Conservation (phyloP, 768 basidiomycete genomes). For the Termitomyces bulborhizus region DNA sequence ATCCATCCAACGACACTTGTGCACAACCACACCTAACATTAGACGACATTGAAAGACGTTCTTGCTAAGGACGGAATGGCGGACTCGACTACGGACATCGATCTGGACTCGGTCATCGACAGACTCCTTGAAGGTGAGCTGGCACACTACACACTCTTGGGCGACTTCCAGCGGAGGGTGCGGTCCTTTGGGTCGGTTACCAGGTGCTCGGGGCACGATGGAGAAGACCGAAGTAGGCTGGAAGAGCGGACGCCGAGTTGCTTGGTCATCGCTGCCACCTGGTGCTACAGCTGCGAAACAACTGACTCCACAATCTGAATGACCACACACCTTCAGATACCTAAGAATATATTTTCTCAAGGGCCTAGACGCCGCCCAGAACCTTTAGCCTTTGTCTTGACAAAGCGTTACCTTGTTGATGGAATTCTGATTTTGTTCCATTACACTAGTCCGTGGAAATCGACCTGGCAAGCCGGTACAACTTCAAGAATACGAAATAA, state of each 20-base stretch:
- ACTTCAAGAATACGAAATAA: slow-evolving; percentile 98
- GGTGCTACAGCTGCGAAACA: slow-evolving; percentile 1
- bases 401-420: slow-evolving; percentile 5
- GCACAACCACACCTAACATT: slow-evolving; percentile 4
- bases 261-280: slow-evolving; percentile 11
- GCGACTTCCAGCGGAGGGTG: neutral
- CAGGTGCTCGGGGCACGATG: neutral
- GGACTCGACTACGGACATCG: slow-evolving; percentile 85
- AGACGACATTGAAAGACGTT: slow-evolving; percentile 6
- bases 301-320: neutral
- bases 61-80: slow-evolving; percentile 44
- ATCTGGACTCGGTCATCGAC: slow-evolving; percentile 99
- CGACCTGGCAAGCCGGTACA: slow-evolving; percentile 98
- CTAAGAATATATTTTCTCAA: neutral
- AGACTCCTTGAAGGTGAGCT: slow-evolving; percentile 91
- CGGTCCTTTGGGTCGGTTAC: neutral
- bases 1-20: neutral
- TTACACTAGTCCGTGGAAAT: slow-evolving; percentile 83
- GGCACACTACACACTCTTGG: slow-evolving; percentile 8
- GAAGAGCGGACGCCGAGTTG: neutral
- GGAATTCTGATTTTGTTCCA: slow-evolving; percentile 14
- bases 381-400: neutral
- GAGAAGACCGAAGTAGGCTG: neutral
- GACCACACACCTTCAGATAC: neutral
- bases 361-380: neutral